phyloP scores from a whole-genome alignment of 2,329 filamentous ascomycete species.

The Aspergillus sp. region DNA sequence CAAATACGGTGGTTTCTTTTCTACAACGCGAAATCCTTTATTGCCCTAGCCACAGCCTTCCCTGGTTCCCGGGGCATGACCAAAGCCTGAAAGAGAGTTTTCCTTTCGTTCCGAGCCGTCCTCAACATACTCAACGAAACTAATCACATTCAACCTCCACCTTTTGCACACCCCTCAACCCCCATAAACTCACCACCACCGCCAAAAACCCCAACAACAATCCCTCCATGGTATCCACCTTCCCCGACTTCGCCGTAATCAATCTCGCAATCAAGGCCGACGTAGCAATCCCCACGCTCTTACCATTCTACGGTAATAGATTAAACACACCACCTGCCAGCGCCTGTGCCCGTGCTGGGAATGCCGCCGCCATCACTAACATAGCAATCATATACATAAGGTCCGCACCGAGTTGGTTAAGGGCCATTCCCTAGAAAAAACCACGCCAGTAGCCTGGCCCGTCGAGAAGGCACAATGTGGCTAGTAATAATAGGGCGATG shows the following conservation, averaged over 20 bases:
- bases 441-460: not conserved
- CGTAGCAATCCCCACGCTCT: not conserved
- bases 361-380: not conserved
- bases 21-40: too few relatives aligned
- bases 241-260: not conserved
- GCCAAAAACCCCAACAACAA: not conserved
- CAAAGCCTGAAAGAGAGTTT: too few relatives aligned
- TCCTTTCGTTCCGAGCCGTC: too few relatives aligned
- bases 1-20: too few relatives aligned
- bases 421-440: not conserved
- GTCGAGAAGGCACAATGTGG: not conserved
- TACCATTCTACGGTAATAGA: not conserved
- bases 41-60: too few relatives aligned
- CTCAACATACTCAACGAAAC: not conserved
- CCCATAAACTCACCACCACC: not conserved
- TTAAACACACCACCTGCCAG: not conserved
- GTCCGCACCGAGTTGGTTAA: not conserved
- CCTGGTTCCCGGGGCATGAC: too few relatives aligned
- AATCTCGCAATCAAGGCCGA: not conserved
- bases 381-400: not conserved
- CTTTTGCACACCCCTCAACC: not conserved
- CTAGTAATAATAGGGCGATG: not conserved
- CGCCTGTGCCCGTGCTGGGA: not conserved
- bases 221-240: not conserved
- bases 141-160: slow-evolving; percentile 1